These are phyloP conservation scores for Mycena vitilis DNA, from an alignment of 768 basidiomycete species.

Conservation along the genomic window DNA sequence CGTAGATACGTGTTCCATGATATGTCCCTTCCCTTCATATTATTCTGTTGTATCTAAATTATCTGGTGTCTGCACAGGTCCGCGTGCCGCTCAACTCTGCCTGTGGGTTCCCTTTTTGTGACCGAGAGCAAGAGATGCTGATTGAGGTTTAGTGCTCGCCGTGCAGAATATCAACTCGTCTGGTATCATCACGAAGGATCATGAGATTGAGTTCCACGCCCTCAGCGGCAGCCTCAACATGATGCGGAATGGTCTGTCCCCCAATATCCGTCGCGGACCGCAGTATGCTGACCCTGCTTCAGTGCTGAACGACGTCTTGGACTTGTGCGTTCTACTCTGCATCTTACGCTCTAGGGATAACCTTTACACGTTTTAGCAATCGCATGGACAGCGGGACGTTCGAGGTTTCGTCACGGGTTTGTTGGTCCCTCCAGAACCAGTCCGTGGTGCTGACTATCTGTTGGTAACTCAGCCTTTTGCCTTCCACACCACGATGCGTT, in stretches of 20 bases:
- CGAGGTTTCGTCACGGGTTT: conserved; percentile 69
- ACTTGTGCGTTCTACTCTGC: conserved; percentile 64
- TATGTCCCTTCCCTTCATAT: conserved; percentile 48
- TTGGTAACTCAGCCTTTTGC: conserved; percentile 65
- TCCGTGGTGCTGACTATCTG: not conserved
- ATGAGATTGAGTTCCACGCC: conserved; percentile 90
- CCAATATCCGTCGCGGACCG: conserved; percentile 3
- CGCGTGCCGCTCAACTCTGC: conserved; percentile 86
- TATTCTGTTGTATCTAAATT: conserved; percentile 16
- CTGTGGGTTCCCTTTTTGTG: conserved; percentile 50
- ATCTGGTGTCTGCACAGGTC: conserved; percentile 62
- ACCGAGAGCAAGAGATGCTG: conserved; percentile 1
- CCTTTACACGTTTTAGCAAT: conserved; percentile 58
- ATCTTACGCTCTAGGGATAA: conserved; percentile 7
- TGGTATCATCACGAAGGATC: conserved; percentile 75
- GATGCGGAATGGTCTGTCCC: conserved; percentile 82
- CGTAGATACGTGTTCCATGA: conserved; percentile 82
- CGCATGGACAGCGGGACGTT: conserved; percentile 91
- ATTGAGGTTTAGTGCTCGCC: conserved; percentile 65
- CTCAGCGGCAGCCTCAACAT: conserved; percentile 84
- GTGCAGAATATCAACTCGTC: conserved; percentile 93
- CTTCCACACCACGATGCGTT: conserved; percentile 83
- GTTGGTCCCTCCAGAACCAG: conserved; percentile 24
- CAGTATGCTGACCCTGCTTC: conserved; percentile 56
- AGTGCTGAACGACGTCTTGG: conserved; percentile 76